phyloP scores from a whole-genome alignment of 257 asterid genomes.

The Rhazya stricta region DNA sequence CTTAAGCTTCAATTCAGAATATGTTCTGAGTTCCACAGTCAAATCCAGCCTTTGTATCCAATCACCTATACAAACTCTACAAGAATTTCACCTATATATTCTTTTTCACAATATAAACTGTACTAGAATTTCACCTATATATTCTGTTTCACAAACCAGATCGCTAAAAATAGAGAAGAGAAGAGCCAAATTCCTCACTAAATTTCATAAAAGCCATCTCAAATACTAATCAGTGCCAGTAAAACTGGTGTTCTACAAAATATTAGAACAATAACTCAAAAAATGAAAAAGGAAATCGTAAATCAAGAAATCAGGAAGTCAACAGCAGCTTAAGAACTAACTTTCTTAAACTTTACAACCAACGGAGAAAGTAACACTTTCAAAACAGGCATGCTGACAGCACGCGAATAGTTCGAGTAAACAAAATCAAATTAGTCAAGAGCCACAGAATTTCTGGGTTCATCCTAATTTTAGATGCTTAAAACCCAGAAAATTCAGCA shows the following conservation, averaged over 20 bases:
- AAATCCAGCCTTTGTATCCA: background rate
- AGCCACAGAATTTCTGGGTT: background rate
- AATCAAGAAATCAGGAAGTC: background rate
- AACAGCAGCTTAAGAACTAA: background rate
- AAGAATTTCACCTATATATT: background rate
- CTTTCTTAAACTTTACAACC: background rate
- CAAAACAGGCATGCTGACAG: background rate
- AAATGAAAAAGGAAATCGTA: background rate
- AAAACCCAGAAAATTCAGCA: constrained; percentile 1
- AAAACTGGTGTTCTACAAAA: background rate
- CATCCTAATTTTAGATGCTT: background rate
- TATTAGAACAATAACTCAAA: background rate
- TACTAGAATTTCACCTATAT: too few species aligned
- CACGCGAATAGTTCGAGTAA: background rate
- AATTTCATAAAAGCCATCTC: background rate
- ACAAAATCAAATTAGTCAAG: background rate
- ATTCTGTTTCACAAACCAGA: background rate
- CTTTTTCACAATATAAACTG: background rate
- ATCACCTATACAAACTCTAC: background rate
- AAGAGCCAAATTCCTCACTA: background rate
- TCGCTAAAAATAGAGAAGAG: background rate
- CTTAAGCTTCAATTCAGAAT: background rate
- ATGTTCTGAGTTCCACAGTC: background rate
- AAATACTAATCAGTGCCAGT: background rate
- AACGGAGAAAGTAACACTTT: background rate